These are phyloP conservation scores for Aspergillus asperescens DNA, from an alignment of 495 filamentous ascomycete genomes.

Conservation along the genomic window DNA sequence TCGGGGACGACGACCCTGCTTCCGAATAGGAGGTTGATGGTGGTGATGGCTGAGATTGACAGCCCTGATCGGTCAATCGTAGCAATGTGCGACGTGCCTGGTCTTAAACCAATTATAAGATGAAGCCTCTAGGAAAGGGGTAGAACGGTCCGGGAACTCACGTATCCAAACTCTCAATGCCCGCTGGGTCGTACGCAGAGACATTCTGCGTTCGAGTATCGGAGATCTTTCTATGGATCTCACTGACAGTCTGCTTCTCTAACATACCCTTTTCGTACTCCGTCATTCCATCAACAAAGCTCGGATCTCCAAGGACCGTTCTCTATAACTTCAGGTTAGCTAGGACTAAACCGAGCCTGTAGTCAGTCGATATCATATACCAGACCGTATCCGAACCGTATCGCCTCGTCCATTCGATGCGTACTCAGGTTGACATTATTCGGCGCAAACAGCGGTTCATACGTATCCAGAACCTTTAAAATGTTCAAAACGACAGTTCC, in stretches of 20 bases:
- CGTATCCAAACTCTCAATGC: constrained; percentile 57
- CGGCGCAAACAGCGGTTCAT: constrained; percentile 50
- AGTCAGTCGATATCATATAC: constrained; percentile 25
- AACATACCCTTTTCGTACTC: constrained; percentile 64
- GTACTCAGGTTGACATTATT: constrained; percentile 56
- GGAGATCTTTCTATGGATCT: constrained; percentile 60
- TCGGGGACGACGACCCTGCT: constrained; percentile 71
- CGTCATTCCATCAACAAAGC: constrained; percentile 59
- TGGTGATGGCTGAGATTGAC: constrained; percentile 69
- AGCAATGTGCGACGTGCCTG: constrained; percentile 72
- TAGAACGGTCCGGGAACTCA: constrained; percentile 23
- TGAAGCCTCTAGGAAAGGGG: not conserved
- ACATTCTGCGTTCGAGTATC: constrained; percentile 63
- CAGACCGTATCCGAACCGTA: constrained; percentile 78
- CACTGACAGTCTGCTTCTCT: constrained; percentile 47
- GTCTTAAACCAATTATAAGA: constrained; percentile 24
- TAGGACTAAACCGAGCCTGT: not conserved
- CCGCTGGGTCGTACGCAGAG: constrained; percentile 63
- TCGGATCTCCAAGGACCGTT: constrained; percentile 72
- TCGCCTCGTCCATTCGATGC: constrained; percentile 79
- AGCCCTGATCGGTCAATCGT: constrained; percentile 64
- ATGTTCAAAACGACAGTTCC: constrained; percentile 67
- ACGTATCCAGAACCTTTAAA: constrained; percentile 75
- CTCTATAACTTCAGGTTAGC: constrained; percentile 31
- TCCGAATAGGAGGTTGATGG: constrained; percentile 83